Evolutionary conservation across 2,329 filamentous ascomycete genomes (phyloP).

Genomic region (Herpomyces periplanetae): DNA sequence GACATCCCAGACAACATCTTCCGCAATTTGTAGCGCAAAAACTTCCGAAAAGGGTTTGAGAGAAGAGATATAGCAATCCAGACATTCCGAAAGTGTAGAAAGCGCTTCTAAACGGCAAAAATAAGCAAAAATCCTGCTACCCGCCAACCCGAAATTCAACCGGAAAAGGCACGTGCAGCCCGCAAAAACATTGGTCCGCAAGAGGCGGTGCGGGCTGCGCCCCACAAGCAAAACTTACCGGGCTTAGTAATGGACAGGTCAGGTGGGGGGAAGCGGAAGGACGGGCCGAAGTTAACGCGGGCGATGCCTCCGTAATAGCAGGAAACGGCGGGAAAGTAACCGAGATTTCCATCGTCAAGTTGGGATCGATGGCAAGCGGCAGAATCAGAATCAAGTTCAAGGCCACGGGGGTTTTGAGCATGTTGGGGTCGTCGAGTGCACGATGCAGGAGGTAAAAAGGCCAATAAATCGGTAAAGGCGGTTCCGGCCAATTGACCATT

Average conservation of each 20-base stretch:
- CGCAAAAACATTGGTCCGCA: conserved; percentile 2
- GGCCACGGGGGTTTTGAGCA: too few species aligned
- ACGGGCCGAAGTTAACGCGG: conserved; percentile 67
- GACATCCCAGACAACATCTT: conserved; percentile 71
- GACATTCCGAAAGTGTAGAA: too few species aligned
- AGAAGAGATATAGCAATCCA: too few species aligned
- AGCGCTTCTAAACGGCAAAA: too few species aligned
- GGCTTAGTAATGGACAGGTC: conserved; percentile 10
- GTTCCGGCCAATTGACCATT: conserved; percentile 60
- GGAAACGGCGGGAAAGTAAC: conserved; percentile 75
- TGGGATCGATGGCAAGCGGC: too few species aligned
- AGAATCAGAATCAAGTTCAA: too few species aligned
- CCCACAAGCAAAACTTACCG: conserved; percentile 6
- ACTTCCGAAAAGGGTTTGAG: too few species aligned
- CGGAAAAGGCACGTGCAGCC: too few species aligned
- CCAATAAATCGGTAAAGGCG: conserved; percentile 47
- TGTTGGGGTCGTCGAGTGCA: too few species aligned
- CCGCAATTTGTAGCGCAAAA: conserved; percentile 76
- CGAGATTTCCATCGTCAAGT: conserved; percentile 62
- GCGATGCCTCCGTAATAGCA: conserved; percentile 66
- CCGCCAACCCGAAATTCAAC: too few species aligned
- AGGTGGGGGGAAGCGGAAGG: conserved; percentile 58
- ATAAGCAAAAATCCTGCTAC: too few species aligned
- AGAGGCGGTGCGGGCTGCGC: conserved; percentile 2
- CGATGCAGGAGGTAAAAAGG: conserved; percentile 67